Evolutionary conservation across 805 yeast species (phyloP), one percentile per base, ranked within the genome.

Genomic region (Kodamaea sagamina): DNA sequence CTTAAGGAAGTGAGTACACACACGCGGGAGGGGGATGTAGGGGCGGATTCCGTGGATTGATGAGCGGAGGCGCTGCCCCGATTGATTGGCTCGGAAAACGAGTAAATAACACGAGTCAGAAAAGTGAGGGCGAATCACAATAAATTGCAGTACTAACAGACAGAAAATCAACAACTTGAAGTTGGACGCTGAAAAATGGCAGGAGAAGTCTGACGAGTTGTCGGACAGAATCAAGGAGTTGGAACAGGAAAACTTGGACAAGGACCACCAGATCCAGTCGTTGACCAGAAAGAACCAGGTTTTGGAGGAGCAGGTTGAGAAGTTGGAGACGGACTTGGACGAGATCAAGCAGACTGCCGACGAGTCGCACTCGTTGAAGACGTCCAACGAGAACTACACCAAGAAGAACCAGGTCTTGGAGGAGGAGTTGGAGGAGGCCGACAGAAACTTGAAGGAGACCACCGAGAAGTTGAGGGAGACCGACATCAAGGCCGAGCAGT

Each of bases 141-240:
- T 16, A 16, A 32, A 32, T 18, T 9, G 12, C 13, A 4, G 4
- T 13, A 36, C 42, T 51, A 36, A 18, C 41, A 15, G 3, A 8
- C 51, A 87, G 95, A 89, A 89, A 80, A 75, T 89, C 74, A 84
- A 75, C 77, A 82, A 82, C 71, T 82, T 93, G 68, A 90, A 92
- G 73, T 76, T 87, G 59, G 98, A 93, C 65, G 92, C 96, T 54
- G 99, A 93, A 75, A 76, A 84, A 58, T 95, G 99, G 89, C 97
- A 92, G 75, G 97, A 89, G 67, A 88, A 89, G 76, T 84, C 93
- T 48, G 99, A 93, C 62, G 96, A 87, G 59, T 79, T 86, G 59
- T 71, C 82, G 48, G 81, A 77, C 51, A 83, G 82, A 66, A 81
- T 86, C 72, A 93, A 90, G 78, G 84, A 77, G 62, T 77, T 92